phyloP scores from a whole-genome alignment of 148 eudicot genomes.

The Nyssa sinensis region DNA sequence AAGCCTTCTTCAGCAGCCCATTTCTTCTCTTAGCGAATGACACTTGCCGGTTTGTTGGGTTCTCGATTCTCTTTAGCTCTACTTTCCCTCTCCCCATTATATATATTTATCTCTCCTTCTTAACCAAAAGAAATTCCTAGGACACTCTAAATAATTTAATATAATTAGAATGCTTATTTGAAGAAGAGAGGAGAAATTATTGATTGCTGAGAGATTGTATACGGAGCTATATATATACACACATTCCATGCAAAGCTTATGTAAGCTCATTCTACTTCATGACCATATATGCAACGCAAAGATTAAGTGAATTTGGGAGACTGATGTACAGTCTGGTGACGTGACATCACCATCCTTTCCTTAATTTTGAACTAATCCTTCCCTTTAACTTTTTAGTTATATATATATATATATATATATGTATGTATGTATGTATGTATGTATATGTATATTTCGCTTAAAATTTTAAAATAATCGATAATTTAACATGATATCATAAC shows the following conservation, averaged over 20 bases:
- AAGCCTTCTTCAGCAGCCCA: constrained; percentile 41
- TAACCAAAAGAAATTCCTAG: no score
- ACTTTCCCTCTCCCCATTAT: constrained; percentile 50
- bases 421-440: no score
- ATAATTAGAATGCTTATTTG: no score
- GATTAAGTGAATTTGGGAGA: no score
- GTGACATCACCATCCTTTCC: neutral
- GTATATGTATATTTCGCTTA: no score
- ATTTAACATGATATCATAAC: no score
- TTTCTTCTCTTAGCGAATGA: constrained; percentile 45
- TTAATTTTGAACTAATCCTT: neutral
- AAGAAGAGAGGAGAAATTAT: no score
- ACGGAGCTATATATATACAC: neutral
- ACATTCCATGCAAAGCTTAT: neutral
- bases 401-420: no score
- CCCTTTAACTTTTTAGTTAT: no score
- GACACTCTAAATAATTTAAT: neutral
- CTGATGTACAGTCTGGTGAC: neutral
- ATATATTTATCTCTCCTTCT: constrained; percentile 15
- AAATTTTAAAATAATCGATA: no score
- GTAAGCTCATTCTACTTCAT: neutral
- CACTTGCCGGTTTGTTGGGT: constrained; percentile 43
- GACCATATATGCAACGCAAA: no score
- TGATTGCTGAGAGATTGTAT: no score
- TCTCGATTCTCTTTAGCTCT: constrained; percentile 45